Evolutionary conservation across 2,329 filamentous ascomycete genomes (phyloP).

Genomic region (Penicillium sp.): DNA sequence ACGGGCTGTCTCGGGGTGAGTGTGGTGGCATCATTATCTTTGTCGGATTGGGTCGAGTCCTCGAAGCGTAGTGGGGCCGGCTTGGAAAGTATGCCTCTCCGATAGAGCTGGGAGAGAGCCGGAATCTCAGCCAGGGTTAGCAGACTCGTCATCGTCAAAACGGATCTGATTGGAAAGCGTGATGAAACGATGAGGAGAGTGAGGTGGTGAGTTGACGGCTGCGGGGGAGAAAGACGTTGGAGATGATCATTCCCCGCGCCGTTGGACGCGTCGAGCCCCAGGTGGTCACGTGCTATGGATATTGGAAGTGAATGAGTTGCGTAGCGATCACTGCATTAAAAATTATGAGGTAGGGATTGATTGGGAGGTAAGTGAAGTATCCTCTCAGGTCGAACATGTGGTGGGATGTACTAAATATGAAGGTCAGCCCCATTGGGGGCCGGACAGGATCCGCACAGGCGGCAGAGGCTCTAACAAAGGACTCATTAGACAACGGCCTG

Average conservation of each 20-base stretch:
- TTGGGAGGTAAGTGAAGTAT: not conserved
- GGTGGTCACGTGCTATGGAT: not conserved
- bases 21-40: not conserved
- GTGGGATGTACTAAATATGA: not conserved
- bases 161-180: not conserved
- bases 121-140: conserved; percentile 39
- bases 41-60: no score
- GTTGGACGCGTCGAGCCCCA: not conserved
- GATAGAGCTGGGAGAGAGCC: conserved; percentile 62
- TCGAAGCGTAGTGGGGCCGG: conserved; percentile 20
- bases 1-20: conserved; percentile 37
- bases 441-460: not conserved
- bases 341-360: not conserved
- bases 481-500: not conserved
- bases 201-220: not conserved
- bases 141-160: conserved; percentile 20
- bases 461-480: not conserved
- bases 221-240: not conserved
- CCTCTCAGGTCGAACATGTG: not conserved
- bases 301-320: not conserved
- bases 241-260: conserved; percentile 1
- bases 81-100: conserved; percentile 50
- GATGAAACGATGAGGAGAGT: not conserved
- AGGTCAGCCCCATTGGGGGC: not conserved
- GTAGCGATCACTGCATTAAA: not conserved